Evolutionary conservation across 2,329 filamentous ascomycete genomes (phyloP), one percentile per base, ranked within the genome.

Genomic region (Lojkania enalia): DNA sequence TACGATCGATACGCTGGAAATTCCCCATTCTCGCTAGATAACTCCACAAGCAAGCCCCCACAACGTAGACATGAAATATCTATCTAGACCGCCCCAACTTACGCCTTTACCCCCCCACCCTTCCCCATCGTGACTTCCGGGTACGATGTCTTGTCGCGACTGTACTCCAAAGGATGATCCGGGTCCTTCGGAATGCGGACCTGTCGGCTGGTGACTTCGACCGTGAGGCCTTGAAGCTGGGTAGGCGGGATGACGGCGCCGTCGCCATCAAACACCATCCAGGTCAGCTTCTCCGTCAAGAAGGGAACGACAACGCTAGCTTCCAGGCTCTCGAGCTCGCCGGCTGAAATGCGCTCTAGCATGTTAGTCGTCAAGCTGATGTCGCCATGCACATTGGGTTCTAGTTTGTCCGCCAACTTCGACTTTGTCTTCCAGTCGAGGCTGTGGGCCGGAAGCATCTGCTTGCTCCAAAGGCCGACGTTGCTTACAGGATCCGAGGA

Each of bases 381-480:
- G 0, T 48, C 54, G 5, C 60, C 56, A 13, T 48, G 42, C 7
- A 56, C 5, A 6, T 42, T 42, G 33, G 36, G 42, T 1, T 57
- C 52, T 1, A 40, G 18, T n/a, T 42, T 38, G 15, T 42, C 43
- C 3, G 23, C 40, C 16, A 42, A 44, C 1, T 81, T 81, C 42
- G 79, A 76, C 48, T 81, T 83, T 36, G 19, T 42, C 25, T 2
- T 18, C 35, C 14, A 35, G 29, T 20, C 73, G 27, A 83, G 79
- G 32, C 46, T 42, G 18, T 51, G 48, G 3, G 40, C 36, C 4
- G 32, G 15, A 1, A 58, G 51, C 53, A 59, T 57, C 16, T 64
- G 36, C 20, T 54, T 51, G 35, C 48, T 51, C 64, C 64, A 68
- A 14, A 44, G 51, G 13, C 64, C 64, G 3, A 60, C 55, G n/a